Base-by-base conservation (phyloP, 1,284 basidiomycete genomes). In the Apiotrichum gamsii region DNA sequence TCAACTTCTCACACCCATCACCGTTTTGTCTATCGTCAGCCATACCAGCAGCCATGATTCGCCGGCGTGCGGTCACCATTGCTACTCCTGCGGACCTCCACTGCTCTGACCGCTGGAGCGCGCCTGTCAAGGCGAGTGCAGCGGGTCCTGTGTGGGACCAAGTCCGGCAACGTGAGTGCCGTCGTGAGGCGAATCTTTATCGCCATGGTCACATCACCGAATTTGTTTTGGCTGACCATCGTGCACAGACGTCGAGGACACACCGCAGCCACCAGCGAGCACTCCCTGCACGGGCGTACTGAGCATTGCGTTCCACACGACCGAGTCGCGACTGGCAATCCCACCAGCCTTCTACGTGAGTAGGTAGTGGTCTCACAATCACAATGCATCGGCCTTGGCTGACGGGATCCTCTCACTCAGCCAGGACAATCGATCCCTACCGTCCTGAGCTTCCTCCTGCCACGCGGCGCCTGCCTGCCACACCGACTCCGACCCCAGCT, bases 401-500 rank as follows among this genome's bases (percentile, higher is more conserved):
- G n/a, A n/a, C n/a, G n/a, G n/a, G n/a, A n/a, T 8, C 13, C 8
- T 16, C n/a, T 20, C 25, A 32, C 43, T 6, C 23, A 54, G 49
- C 65, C 67, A 10, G 64, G 67, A 3, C 64, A 69, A 47, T 56
- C 62, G 0, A 70, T 70, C 21, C 68, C 68, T 2, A 64, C 62
- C 14, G 47, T 64, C 15, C 54, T 70, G 33, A 58, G 58, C 6
- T 59, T 66, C 43, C 47, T 52, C 13, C 52, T 69, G 11, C 59
- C 65, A 13, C 57, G 61, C 10, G 52, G 54, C 49, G 59, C 64
- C 1, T 58, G 53, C 19, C 50, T 70, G 10, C 62, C 65, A 8
- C 59, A 62, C 36, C 34, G 57, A 4, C 57, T 67, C 28, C 58
- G 60, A 30, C 65, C 64, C 0, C 42, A 51, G 5, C 47, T 70